Conservation (phyloP, 108 stramenopile genomes). For the Asterionellopsis glacialis region DNA sequence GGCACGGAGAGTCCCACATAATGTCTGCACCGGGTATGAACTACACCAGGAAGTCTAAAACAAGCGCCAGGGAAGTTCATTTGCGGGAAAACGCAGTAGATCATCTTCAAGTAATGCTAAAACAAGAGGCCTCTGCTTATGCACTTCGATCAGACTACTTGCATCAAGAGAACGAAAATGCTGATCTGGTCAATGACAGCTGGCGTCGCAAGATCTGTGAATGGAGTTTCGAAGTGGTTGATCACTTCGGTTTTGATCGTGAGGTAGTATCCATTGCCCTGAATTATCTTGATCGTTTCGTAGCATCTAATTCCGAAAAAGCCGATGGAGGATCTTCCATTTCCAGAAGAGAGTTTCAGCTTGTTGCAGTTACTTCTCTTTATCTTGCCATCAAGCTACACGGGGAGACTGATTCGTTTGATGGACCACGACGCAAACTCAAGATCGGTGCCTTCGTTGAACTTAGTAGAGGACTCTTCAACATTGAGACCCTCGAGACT, state of each 20-base stretch:
- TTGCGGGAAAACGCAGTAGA: too few species aligned
- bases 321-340: constrained; percentile 6
- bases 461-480: constrained; percentile 68
- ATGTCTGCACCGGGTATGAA: too few species aligned
- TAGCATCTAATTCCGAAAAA: constrained; percentile 16
- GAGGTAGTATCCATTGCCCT: constrained; percentile 57
- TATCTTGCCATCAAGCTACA: constrained; percentile 69
- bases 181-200: constrained; percentile 8
- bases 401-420: constrained; percentile 30
- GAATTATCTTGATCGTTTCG: constrained; percentile 49
- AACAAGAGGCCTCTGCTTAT: too few species aligned
- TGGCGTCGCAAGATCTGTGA: constrained; percentile 58
- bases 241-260: constrained; percentile 62
- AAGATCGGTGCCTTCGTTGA: constrained; percentile 53
- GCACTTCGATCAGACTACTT: too few species aligned
- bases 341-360: constrained; percentile 35
- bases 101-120: too few species aligned
- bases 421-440: constrained; percentile 33
- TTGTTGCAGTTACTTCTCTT: constrained; percentile 53
- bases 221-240: constrained; percentile 55
- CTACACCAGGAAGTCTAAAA: too few species aligned
- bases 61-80: too few species aligned
- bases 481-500: constrained; percentile 43
- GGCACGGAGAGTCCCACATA: too few species aligned
- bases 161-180: too few species aligned